Conservation (phyloP, 306 rosid genomes). For the Castanopsis chinensis region DNA sequence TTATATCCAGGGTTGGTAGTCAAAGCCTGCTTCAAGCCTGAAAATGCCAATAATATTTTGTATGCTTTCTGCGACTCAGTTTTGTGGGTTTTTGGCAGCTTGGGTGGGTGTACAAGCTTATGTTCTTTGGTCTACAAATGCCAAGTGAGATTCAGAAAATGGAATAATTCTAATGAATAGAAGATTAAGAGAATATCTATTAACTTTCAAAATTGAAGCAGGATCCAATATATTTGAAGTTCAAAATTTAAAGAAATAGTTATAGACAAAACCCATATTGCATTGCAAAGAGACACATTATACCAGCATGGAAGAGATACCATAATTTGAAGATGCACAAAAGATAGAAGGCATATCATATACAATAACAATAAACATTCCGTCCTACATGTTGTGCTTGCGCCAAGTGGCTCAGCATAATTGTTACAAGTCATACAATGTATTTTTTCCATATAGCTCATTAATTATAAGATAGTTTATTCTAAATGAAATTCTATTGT, state of each 20-base stretch:
- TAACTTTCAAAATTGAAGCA: slow-evolving; percentile 5
- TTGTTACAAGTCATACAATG: too few relatives aligned
- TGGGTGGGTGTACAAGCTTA: slow-evolving; percentile 53
- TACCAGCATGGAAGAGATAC: neutral
- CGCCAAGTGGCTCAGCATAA: too few relatives aligned
- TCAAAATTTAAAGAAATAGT: neutral
- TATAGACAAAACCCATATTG: neutral
- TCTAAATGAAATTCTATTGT: too few relatives aligned
- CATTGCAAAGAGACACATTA: neutral
- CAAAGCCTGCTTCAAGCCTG: slow-evolving; percentile 89
- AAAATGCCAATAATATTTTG: slow-evolving; percentile 83
- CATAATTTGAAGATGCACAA: neutral
- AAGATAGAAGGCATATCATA: neutral
- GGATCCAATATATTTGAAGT: neutral
- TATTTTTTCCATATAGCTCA: too few relatives aligned
- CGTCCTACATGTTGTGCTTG: too few relatives aligned
- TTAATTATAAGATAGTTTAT: too few relatives aligned
- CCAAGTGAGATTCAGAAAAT: slow-evolving; percentile 29
- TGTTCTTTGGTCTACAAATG: slow-evolving; percentile 73
- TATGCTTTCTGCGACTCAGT: slow-evolving; percentile 40
- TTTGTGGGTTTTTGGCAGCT: slow-evolving; percentile 30
- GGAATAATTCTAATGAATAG: slow-evolving; percentile 12
- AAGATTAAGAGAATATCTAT: neutral
- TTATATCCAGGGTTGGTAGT: slow-evolving; percentile 82
- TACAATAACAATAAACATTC: too few relatives aligned